Evolutionary conservation across 345 rosid species (phyloP).

Genomic region (Hevea brasiliensis): DNA sequence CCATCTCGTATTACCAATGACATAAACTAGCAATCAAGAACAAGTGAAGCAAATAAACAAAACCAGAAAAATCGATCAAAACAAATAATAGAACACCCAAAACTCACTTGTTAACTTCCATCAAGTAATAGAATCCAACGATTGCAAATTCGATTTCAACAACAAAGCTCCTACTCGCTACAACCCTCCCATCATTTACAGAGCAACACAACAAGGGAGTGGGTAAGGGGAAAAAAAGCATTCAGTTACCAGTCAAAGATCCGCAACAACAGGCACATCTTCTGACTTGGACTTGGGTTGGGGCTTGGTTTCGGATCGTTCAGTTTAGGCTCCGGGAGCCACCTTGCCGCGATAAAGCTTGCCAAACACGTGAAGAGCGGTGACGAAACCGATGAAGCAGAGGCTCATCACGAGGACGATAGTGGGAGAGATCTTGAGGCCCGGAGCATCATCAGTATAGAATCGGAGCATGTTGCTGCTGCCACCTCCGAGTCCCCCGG

Average conservation of each 20-base stretch:
- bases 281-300: neutral
- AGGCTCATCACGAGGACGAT: conserved; percentile 90
- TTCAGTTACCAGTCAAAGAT: conserved; percentile 18
- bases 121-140: too few relatives aligned
- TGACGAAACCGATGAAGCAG: conserved; percentile 94
- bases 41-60: neutral
- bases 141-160: neutral
- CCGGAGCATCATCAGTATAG: conserved; percentile 96
- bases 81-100: neutral
- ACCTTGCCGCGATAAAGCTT: conserved; percentile 76
- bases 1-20: neutral
- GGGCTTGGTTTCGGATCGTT: neutral
- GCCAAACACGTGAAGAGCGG: conserved; percentile 90
- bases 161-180: neutral
- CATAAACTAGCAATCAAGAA: neutral
- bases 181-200: conserved; percentile 25
- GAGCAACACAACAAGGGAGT: neutral
- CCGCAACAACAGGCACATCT: neutral
- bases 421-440: conserved; percentile 88
- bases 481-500: conserved; percentile 31
- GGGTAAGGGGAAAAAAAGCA: neutral
- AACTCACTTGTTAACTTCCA: too few relatives aligned
- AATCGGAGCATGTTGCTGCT: conserved; percentile 82
- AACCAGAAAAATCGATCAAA: neutral
- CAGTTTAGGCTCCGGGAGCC: conserved; percentile 36